Evolutionary conservation across 1,139 yeast species (phyloP).

Genomic region (Ogataea hybrid): DNA sequence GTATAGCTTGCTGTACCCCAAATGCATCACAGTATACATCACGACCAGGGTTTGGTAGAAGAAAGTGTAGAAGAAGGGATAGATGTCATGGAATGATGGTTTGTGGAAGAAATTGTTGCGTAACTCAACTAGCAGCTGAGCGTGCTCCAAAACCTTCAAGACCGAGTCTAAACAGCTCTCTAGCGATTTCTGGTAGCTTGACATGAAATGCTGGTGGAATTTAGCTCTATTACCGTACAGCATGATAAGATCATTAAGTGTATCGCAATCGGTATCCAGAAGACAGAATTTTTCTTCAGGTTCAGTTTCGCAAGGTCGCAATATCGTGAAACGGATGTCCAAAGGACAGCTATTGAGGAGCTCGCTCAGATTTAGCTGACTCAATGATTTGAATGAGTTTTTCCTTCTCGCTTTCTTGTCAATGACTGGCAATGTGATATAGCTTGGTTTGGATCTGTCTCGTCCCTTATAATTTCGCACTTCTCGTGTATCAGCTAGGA

Average conservation of each 20-base stretch:
- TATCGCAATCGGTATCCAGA: slow-evolving; percentile 37
- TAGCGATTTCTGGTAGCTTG: slow-evolving; percentile 37
- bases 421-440: slow-evolving; percentile 26
- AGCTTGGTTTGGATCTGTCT: slow-evolving; percentile 22
- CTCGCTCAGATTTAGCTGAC: slow-evolving; percentile 19
- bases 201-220: slow-evolving; percentile 50
- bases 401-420: slow-evolving; percentile 16
- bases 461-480: slow-evolving; percentile 21
- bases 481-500: slow-evolving; percentile 25
- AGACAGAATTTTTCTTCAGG: slow-evolving; percentile 32
- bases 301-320: slow-evolving; percentile 24
- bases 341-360: slow-evolving; percentile 27
- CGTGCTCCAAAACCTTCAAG: slow-evolving; percentile 39
- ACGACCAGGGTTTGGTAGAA: slow-evolving; percentile 53
- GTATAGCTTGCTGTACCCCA: slow-evolving; percentile 39
- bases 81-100: slow-evolving; percentile 30
- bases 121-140: slow-evolving; percentile 32
- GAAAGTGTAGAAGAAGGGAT: slow-evolving; percentile 49
- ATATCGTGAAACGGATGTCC: slow-evolving; percentile 28
- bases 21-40: slow-evolving; percentile 46
- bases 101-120: slow-evolving; percentile 22
- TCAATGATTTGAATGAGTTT: slow-evolving; percentile 16
- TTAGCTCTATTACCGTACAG: slow-evolving; percentile 51
- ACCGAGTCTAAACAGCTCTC: slow-evolving; percentile 40
- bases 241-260: slow-evolving; percentile 44